Base-by-base conservation (phyloP, 2,329 filamentous ascomycete genomes). In the Exophiala mesophila region DNA sequence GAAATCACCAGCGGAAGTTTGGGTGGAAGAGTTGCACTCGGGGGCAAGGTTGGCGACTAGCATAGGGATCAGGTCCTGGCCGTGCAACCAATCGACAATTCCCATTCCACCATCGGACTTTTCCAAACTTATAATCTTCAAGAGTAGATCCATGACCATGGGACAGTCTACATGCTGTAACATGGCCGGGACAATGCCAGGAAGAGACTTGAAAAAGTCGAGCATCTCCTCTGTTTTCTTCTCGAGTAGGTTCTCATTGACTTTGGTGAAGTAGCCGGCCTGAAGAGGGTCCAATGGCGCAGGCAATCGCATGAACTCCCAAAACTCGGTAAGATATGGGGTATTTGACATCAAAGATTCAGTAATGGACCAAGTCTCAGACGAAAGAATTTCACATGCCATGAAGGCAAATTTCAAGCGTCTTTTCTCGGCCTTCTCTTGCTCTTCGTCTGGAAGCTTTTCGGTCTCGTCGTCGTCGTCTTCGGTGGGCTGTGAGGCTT, bases 151-250 rank as follows among this genome's bases (percentile, higher is more conserved):
- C 92, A 98, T 98, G 28, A 98, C 83, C 83, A 96, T 94, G 0
- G 92, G 90, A 56, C 88, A 95, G 63, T 98, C 92, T 23, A 98
- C 88, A 63, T 98, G 92, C 57, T 85, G 83, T 44, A 98, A 74
- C 69, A 98, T 84, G 52, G 88, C 82, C 9, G 85, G 74, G 16
- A 98, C 80, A 29, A 92, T 85, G 39, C 83, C 79, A 23, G 92
- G 84, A 36, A 95, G 69, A 2, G 80, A 83, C 63, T 88, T 94
- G 64, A 98, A 80, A 49, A 98, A 81, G 13, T 83, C 80, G 54
- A 97, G 73, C 90, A 97, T 98, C 52, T 96, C 90, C 59, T 94
- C 87, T 4, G 94, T 96, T 75, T 97, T 97, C 68, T 92, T 94
- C 63, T 97, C 92, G 42, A 98, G 83, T 15, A 98, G 70, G n/a